phyloP scores from a whole-genome alignment of 2,329 filamentous ascomycete genomes.

The Neopestalotiopsis sp. region DNA sequence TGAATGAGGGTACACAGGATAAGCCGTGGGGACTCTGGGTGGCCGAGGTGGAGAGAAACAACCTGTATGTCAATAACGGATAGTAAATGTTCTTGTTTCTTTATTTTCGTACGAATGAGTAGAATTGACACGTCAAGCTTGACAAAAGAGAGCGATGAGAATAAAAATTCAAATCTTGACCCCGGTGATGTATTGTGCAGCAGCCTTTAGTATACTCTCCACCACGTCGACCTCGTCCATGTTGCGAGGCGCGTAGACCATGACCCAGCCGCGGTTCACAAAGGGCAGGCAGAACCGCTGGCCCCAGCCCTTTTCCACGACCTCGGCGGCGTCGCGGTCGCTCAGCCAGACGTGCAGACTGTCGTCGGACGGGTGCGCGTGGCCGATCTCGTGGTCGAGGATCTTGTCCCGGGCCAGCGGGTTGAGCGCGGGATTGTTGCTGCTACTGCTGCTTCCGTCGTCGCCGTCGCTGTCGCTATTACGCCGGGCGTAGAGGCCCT shows the following conservation, averaged over 20 bases:
- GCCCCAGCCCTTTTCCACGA: conserved; percentile 15
- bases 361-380: conserved; percentile 14
- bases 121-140: not conserved
- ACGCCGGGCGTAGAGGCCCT: not conserved
- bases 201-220: conserved; percentile 29
- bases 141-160: too few relatives aligned
- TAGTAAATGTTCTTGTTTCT: not conserved
- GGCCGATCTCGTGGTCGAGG: conserved; percentile 12
- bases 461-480: too few relatives aligned
- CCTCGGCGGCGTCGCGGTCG: conserved; percentile 5
- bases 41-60: conserved; percentile 12
- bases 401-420: not conserved
- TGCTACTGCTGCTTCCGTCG: too few relatives aligned
- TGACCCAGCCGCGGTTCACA: conserved; percentile 37
- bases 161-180: not conserved
- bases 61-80: conserved; percentile 12
- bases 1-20: conserved; percentile 17
- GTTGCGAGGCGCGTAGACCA: conserved; percentile 48
- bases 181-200: conserved; percentile 25
- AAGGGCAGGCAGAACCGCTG: conserved; percentile 14
- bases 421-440: not conserved
- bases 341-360: conserved; percentile 7
- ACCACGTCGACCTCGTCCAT: conserved; percentile 41
- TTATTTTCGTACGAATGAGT: not conserved
- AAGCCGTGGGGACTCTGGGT: conserved; percentile 18